These are phyloP conservation scores for Simmondsia chinensis DNA, from an alignment of 148 eudicot genomes.

Conservation along the genomic window DNA sequence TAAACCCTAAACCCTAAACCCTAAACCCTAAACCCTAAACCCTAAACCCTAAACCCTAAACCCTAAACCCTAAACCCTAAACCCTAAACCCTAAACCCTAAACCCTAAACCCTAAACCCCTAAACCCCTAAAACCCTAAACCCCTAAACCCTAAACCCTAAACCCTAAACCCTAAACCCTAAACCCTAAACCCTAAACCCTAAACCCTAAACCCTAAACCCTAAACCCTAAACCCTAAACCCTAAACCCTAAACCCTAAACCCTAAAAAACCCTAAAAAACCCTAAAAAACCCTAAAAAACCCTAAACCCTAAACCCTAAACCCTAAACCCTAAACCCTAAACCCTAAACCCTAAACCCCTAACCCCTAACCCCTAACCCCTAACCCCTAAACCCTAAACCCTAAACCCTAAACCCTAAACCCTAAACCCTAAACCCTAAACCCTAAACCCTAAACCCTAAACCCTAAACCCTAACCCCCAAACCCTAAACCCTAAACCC, in stretches of 20 bases:
- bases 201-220: constrained; percentile 14
- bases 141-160: constrained; percentile 18
- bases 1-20: constrained; percentile 31
- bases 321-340: constrained; percentile 14
- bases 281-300: too few species aligned
- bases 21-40: constrained; percentile 23
- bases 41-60: constrained; percentile 24
- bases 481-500: constrained; percentile 21
- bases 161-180: constrained; percentile 24
- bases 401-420: constrained; percentile 21
- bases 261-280: too few species aligned
- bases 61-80: constrained; percentile 23
- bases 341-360: constrained; percentile 16
- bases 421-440: constrained; percentile 16
- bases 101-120: too few species aligned
- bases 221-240: constrained; percentile 17
- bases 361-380: constrained; percentile 17
- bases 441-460: constrained; percentile 17
- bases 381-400: constrained; percentile 17
- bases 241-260: constrained; percentile 17
- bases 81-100: constrained; percentile 17
- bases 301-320: constrained; percentile 20
- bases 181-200: constrained; percentile 19
- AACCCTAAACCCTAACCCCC: constrained; percentile 20
- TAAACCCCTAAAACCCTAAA: too few species aligned